Base-by-base conservation (phyloP, 2,329 filamentous ascomycete genomes). In the Calonectria leucothoes region DNA sequence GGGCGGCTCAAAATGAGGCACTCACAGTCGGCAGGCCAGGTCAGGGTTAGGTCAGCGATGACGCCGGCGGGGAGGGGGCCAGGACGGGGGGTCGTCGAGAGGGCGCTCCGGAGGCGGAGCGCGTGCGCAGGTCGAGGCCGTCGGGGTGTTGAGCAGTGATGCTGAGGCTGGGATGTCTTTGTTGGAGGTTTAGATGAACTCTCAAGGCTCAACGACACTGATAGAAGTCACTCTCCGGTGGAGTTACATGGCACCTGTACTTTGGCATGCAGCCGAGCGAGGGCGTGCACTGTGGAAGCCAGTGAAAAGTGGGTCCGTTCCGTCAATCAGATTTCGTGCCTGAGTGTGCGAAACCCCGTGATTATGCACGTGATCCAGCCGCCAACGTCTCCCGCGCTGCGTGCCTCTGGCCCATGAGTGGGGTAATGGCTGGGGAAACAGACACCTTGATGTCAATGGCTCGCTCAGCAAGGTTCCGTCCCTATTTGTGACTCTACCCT, bases 1-100 rank as follows among this genome's bases (percentile, higher is more conserved):
- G 71, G 78, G 81, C 80, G 79, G 78, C 77, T 83, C 82, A 82
- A 83, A 83, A 80, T 83, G 82, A 83, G 82, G 81, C 80, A 83
- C 82, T 80, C 81, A 81, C 78, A 81, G 77, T 81, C 76, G 73
- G 77, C 77, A 76, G 78, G 78, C 77, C 77, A 81, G 77, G 70
- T 81, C 78, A 82, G 81, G 82, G 81, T 83, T 84, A 84, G 82
- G 83, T 84, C 83, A 84, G 83, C 82, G 80, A 83, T 84, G 82
- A 84, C 82, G 82, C 78, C 82, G 81, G 82, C 80, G 80, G 80
- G 80, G 77, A 71, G 73, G 76, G 73, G 69, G 69, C 75, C 72
- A 70, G 64, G 72, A 71, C 74, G 59, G 68, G 69, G 70, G 45
- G 51, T 73, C 65, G 49, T 73, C 65, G 71, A 74, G 74, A 74